Base-by-base conservation (phyloP, 495 filamentous ascomycete genomes). In the Talaromyces wortmannii region DNA sequence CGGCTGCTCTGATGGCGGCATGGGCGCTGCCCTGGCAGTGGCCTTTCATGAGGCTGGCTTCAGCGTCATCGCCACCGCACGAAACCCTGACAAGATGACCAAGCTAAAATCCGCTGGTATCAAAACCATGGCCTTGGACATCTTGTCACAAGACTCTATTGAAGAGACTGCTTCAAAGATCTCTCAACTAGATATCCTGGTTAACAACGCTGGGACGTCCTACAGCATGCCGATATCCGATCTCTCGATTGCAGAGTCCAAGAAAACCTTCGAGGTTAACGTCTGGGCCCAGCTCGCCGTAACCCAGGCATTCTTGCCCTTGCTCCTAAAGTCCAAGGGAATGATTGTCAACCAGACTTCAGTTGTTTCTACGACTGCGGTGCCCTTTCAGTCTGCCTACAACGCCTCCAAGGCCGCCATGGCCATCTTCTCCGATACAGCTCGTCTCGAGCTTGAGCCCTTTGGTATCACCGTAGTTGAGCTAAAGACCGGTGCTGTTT, bases 61-160 rank as follows among this genome's bases (percentile, higher is more conserved):
- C 55, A 74, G 71, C 12, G 82, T 86, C 45, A 82, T 82, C 57
- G 83, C 83, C 13, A 80, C 82, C 17, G 73, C 75, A 5, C 78
- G 82, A 45, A 63, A 74, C 52, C 53, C 64, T 5, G 51, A 59
- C 16, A 80, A 75, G 49, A 69, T 80, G 62, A 40, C 15, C 47
- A 45, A 47, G 8, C 33, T 61, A 6, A 50, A 49, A 10, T 17
- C 56, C 0, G 45, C 17, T 15, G 72, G 72, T 7, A 63, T 81
- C 45, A 70, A 78, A n/a, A 71, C 70, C 8, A 55, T 83, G 0
- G 53, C 52, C n/a, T 67, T 83, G 12, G 80, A 83, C 58, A 73
- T 83, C 11, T 73, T 70, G 3, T 67, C 64, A 7, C 56, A 56
- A 2, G 56, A 61, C 6, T 77, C 72, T 1, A 77, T 81, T 55